These are phyloP conservation scores for Austroboletus novae-zelandiae DNA, from an alignment of 1,284 basidiomycete species.

Conservation along the genomic window DNA sequence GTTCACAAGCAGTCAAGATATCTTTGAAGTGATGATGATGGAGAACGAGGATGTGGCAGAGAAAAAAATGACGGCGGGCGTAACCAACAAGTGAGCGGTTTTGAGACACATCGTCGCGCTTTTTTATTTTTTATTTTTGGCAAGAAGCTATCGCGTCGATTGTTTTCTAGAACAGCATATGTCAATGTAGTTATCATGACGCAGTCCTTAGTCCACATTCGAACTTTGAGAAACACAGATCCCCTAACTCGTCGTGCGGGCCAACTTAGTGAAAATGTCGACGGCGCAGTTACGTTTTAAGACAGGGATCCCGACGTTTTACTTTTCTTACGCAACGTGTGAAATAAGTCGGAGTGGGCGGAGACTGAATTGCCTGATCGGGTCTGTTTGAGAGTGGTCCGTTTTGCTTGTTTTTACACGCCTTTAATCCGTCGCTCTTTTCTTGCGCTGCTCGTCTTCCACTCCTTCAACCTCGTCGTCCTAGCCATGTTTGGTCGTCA, in stretches of 20 bases:
- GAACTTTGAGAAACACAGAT: background rate
- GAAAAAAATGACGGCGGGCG: slow-evolving; percentile 24
- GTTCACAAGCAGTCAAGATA: slow-evolving; percentile 25
- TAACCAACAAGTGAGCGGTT: slow-evolving; percentile 17
- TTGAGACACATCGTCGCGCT: background rate
- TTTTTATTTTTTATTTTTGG: slow-evolving; percentile 11
- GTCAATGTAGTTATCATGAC: slow-evolving; percentile 4
- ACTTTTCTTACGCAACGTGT: no score
- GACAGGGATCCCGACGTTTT: no score
- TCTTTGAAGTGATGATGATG: slow-evolving; percentile 24
- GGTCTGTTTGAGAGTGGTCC: slow-evolving; percentile 1
- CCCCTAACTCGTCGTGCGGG: background rate
- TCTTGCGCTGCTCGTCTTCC: slow-evolving; percentile 14
- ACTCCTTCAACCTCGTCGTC: slow-evolving; percentile 12
- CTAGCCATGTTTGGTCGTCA: slow-evolving; percentile 38
- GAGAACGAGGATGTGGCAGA: slow-evolving; percentile 24
- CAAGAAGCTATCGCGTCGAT: slow-evolving; percentile 5
- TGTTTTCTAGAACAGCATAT: slow-evolving; percentile 2
- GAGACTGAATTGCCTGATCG: slow-evolving; percentile 17
- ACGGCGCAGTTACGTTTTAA: no score
- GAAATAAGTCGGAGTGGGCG: slow-evolving; percentile 4
- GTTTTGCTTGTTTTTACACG: slow-evolving; percentile 4
- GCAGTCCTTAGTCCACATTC: slow-evolving; percentile 1
- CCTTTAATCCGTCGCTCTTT: slow-evolving; percentile 26
- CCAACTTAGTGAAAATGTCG: no score